A percentile compares a stretch with the other conserved stretches of the same genome.
Conservation (phyloP, 2,329 filamentous ascomycete genomes). For the Fusarium sacchari region DNA sequence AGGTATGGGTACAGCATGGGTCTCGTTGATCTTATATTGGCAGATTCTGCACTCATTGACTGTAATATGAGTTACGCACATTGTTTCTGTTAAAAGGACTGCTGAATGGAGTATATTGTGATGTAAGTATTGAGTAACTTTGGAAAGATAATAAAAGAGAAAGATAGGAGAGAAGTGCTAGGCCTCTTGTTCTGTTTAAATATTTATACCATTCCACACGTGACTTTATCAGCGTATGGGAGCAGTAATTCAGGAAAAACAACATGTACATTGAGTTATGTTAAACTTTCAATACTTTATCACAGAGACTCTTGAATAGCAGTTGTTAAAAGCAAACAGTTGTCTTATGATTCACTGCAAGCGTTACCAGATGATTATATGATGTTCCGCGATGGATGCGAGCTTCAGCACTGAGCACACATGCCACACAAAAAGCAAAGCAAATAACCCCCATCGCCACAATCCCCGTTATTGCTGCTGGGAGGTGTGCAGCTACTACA, state of each 20-base stretch:
- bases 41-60: not conserved
- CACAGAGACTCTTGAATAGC: rapidly evolving
- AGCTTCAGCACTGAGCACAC: not conserved
- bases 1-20: not conserved
- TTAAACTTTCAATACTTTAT: rapidly evolving
- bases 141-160: rapidly evolving
- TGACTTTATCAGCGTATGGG: rapidly evolving
- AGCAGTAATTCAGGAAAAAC: not conserved
- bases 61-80: not conserved
- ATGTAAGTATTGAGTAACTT: not conserved
- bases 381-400: rapidly evolving
- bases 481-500: not conserved
- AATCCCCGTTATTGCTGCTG: rapidly evolving
- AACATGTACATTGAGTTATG: not conserved
- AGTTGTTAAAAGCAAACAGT: rapidly evolving
- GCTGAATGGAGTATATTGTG: not conserved
- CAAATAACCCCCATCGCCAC: not conserved
- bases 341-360: not conserved
- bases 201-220: not conserved
- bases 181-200: not conserved
- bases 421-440: not conserved
- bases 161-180: rapidly evolving
- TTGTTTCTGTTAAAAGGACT: not conserved
- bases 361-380: not conserved
- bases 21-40: not conserved